Evolutionary conservation across 2,329 filamentous ascomycete species (phyloP).

Genomic region (Diaporthe nobilis): DNA sequence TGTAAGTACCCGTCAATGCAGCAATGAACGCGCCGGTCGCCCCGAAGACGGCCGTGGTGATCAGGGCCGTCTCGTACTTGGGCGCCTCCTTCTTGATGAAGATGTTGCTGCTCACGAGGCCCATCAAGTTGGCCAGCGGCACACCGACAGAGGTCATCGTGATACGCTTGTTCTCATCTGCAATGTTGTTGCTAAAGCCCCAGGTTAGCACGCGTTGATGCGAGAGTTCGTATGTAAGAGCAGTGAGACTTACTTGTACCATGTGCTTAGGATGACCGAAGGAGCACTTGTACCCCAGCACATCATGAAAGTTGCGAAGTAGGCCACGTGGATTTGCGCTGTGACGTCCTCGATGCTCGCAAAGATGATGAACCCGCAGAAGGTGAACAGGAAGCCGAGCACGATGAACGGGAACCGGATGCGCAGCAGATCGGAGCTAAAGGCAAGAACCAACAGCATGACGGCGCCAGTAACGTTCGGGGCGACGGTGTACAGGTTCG

Average conservation of each 20-base stretch:
- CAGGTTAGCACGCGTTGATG: not conserved
- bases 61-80: constrained; percentile 76
- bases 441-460: constrained; percentile 80
- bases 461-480: constrained; percentile 82
- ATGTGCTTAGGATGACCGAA: constrained; percentile 75
- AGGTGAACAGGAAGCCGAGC: constrained; percentile 80
- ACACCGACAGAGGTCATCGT: constrained; percentile 80
- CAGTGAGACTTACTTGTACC: constrained; percentile 68
- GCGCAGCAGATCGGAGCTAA: constrained; percentile 75
- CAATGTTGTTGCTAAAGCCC: constrained; percentile 75
- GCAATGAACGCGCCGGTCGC: constrained; percentile 70
- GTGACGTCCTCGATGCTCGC: constrained; percentile 73
- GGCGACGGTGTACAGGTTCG: constrained; percentile 85
- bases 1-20: constrained; percentile 70
- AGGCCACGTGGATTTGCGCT: constrained; percentile 74
- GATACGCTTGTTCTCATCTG: constrained; percentile 80
- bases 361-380: constrained; percentile 84
- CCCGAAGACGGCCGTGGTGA: constrained; percentile 76
- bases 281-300: constrained; percentile 84
- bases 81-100: constrained; percentile 73
- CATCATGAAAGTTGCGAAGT: constrained; percentile 87
- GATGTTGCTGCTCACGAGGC: constrained; percentile 77
- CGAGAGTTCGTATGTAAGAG: fast-evolving
- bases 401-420: constrained; percentile 82
- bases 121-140: constrained; percentile 83